Percentiles rank a stretch among this genome's conserved stretches.
Evolutionary conservation across 352 stramenopile species (phyloP).

Genomic region (Sclerospora graminicola): DNA sequence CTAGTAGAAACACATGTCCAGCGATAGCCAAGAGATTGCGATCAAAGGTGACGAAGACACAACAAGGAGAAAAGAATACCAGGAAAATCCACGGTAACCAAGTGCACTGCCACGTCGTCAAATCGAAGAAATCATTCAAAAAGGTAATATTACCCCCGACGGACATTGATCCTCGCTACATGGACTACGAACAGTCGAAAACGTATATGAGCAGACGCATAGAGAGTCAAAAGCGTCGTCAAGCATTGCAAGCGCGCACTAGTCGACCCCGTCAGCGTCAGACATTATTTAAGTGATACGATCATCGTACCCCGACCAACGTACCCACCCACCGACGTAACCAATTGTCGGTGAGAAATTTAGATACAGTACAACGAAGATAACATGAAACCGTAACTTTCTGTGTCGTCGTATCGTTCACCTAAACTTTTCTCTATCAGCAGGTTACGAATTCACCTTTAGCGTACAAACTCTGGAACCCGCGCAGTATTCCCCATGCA

Average conservation of each 20-base stretch:
- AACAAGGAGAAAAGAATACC: neutral
- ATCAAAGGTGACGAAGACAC: neutral
- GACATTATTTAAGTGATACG: neutral
- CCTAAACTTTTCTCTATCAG: constrained; percentile 5
- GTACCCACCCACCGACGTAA: neutral
- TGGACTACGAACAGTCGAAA: constrained; percentile 6
- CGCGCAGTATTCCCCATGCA: constrained; percentile 21
- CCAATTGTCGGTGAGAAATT: neutral
- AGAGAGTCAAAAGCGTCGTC: constrained; percentile 4
- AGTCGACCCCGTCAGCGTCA: neutral
- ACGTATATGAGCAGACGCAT: constrained; percentile 6
- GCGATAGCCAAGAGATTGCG: too few relatives aligned
- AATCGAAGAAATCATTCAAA: neutral
- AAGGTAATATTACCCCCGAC: neutral
- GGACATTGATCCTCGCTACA: constrained; percentile 6
- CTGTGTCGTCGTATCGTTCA: constrained; percentile 7
- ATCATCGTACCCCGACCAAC: too few relatives aligned
- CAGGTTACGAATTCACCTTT: constrained; percentile 25
- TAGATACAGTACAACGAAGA: neutral
- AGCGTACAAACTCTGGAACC: constrained; percentile 14
- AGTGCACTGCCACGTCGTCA: neutral
- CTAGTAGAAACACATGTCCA: too few relatives aligned
- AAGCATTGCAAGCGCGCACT: neutral
- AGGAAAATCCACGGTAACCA: neutral
- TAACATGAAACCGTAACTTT: neutral